Evolutionary conservation across 176 grass and related monocot species (phyloP).

Genomic region (Cymbopogon citratus): DNA sequence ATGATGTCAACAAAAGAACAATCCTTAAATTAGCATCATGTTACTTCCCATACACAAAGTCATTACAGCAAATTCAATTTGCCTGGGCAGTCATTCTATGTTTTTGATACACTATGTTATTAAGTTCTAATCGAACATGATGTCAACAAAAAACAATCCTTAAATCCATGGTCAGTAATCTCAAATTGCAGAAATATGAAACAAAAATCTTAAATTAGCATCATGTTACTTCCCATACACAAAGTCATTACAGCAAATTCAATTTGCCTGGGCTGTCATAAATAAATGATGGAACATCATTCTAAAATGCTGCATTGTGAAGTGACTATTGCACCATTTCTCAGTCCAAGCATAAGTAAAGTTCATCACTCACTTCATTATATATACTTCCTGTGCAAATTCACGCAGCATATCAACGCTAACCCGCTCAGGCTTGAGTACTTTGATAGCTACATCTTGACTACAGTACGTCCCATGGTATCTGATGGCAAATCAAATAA

Average conservation of each 20-base stretch:
- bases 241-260: not conserved
- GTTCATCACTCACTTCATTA: slow-evolving; percentile 67
- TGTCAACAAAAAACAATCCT: not conserved
- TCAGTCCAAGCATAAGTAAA: slow-evolving; percentile 12
- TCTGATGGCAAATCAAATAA: slow-evolving; percentile 42
- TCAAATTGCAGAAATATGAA: not conserved
- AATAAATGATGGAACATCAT: slow-evolving; percentile 1
- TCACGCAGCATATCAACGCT: slow-evolving; percentile 78
- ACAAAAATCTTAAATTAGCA: not conserved
- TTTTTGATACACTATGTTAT: not conserved
- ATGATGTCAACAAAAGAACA: not conserved
- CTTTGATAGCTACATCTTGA: slow-evolving; percentile 93
- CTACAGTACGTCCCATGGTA: slow-evolving; percentile 81
- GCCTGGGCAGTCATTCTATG: too few species aligned
- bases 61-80: too few species aligned
- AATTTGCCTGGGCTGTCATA: slow-evolving; percentile 13
- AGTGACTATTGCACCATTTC: not conserved
- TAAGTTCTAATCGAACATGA: not conserved
- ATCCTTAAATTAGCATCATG: too few species aligned
- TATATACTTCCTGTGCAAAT: slow-evolving; percentile 92
- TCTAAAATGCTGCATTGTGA: not conserved
- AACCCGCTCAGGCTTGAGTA: slow-evolving; percentile 72
- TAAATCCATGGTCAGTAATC: not conserved
- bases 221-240: not conserved
- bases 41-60: too few species aligned